phyloP scores from a whole-genome alignment of 805 yeast genomes.

The Yarrowia porcina region DNA sequence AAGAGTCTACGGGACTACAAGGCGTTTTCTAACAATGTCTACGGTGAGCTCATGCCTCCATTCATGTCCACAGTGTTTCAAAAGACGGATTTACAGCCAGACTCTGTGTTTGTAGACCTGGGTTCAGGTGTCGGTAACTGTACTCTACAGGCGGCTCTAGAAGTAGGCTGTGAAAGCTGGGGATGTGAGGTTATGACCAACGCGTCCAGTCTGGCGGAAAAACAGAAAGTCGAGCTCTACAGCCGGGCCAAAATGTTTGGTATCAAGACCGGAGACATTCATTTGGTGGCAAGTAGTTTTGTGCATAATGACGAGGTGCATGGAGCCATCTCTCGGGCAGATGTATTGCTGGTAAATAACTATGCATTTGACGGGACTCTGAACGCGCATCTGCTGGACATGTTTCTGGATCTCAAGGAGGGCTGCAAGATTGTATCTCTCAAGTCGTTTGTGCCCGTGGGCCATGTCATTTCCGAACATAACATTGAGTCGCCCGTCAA shows the following conservation, averaged over 20 bases:
- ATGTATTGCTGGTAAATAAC: slow-evolving; percentile 76
- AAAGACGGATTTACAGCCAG: slow-evolving; percentile 53
- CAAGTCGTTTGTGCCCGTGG: slow-evolving; percentile 73
- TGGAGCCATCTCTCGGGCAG: slow-evolving; percentile 54
- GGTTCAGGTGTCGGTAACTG: slow-evolving; percentile 97
- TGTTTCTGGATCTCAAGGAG: slow-evolving; percentile 60
- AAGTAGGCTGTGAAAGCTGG: slow-evolving; percentile 76
- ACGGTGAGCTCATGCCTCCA: slow-evolving; percentile 83
- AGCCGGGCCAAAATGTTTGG: slow-evolving; percentile 64
- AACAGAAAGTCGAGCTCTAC: slow-evolving; percentile 57
- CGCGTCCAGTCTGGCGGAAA: slow-evolving; percentile 64
- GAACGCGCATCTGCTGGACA: slow-evolving; percentile 61
- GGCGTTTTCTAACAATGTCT: slow-evolving; percentile 86
- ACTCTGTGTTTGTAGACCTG: slow-evolving; percentile 70
- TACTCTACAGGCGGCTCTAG: slow-evolving; percentile 82
- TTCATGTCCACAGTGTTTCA: slow-evolving; percentile 66
- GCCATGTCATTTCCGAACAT: slow-evolving; percentile 59
- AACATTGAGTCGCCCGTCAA: slow-evolving; percentile 58
- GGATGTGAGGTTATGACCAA: slow-evolving; percentile 89
- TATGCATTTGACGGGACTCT: slow-evolving; percentile 76
- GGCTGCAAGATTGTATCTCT: slow-evolving; percentile 80
- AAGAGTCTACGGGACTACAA: slow-evolving; percentile 62
- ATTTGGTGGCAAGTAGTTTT: slow-evolving; percentile 68
- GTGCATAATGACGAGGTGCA: slow-evolving; percentile 59
- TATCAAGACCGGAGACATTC: slow-evolving; percentile 52